Evolutionary conservation across 768 basidiomycete genomes (phyloP), one percentile per base, ranked within the genome.

Genomic region (Pholiota microspora): DNA sequence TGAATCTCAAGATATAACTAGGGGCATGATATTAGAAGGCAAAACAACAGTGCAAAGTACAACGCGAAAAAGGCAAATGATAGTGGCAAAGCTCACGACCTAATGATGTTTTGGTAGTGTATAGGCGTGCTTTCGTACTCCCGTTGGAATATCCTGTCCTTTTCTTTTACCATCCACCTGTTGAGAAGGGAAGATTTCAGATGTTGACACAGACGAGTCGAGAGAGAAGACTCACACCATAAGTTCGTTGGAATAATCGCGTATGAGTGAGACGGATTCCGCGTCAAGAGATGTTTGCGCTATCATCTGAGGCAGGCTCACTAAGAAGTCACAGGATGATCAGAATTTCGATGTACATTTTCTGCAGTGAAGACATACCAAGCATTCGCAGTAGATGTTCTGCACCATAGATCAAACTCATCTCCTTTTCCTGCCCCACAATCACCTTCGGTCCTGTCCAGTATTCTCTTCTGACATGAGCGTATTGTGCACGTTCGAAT

Each of bases 401-500:
- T 5, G 92, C 94, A 1, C 96, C 97, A 63, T 98, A 98, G 6
- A 98, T 78, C 49, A 82, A 74, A 66, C 91, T 93, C 88, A 97
- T 92, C 63, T 92, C 86, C 68, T 84, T 88, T 65, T 92, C 91
- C 25, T 59, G 60, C 57, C 78, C 80, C 9, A 86, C 75, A 47
- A 79, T 71, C 24, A 91, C 88, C 47, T 84, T 79, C 45, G 78
- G 84, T 1, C 88, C 89, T 6, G 90, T 92, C 57, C 86, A 82
- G 59, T 86, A 91, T 49, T 72, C 60, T 63, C 86, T 85, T 40
- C 89, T 81, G 21, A 92, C 80, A 45, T 88, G 84, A 4, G 88
- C 86, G 58, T 96, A 98, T 68, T 98, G 95, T 5, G 85, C 84
- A n/a, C 96, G 83, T 69, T 99, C 96, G 60, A 96, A 94, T 16